Conservation (phyloP, 2,329 filamentous ascomycete genomes). For the Aschersonia sp. region DNA sequence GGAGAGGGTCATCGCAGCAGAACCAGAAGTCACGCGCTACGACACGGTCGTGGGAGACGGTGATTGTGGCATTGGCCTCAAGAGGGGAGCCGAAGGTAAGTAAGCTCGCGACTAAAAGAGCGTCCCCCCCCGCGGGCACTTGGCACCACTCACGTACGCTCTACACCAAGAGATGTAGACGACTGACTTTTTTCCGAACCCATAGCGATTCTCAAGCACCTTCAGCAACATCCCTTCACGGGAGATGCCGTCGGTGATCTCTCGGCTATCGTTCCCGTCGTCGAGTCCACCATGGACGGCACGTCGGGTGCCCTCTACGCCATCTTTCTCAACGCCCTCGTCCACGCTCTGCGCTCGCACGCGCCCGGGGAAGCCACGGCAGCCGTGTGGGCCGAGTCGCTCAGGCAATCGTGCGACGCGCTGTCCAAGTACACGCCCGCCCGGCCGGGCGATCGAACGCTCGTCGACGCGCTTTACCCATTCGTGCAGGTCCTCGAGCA, state of each 20-base stretch:
- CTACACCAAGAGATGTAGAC: background rate
- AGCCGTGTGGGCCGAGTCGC: conserved; percentile 43
- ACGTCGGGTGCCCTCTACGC: conserved; percentile 50
- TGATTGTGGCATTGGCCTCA: conserved; percentile 76
- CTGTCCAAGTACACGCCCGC: conserved; percentile 80
- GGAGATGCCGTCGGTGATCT: conserved; percentile 40
- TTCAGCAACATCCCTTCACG: conserved; percentile 26
- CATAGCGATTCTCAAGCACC: conserved; percentile 36
- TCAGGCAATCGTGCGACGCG: conserved; percentile 55
- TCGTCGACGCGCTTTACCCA: conserved; percentile 79
- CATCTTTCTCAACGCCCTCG: conserved; percentile 81
- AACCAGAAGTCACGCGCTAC: conserved; percentile 57
- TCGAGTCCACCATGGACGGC: conserved; percentile 45
- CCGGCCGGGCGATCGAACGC: conserved; percentile 72
- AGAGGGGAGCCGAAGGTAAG: conserved; percentile 69
- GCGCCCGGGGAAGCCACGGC: conserved; percentile 23
- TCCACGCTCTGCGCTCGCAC: conserved; percentile 40
- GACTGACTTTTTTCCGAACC: background rate
- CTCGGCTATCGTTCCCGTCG: conserved; percentile 34
- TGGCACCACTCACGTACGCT: background rate
- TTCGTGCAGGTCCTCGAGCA: conserved; percentile 61
- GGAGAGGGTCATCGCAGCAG: conserved; percentile 46
- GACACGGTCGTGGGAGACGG: conserved; percentile 82
- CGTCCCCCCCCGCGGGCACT: background rate
- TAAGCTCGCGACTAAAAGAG: conserved; percentile 8